A percentile compares a stretch with the other conserved stretches of the same genome.
Evolutionary conservation across 768 basidiomycete species (phyloP).

Genomic region (Russula sp.): DNA sequence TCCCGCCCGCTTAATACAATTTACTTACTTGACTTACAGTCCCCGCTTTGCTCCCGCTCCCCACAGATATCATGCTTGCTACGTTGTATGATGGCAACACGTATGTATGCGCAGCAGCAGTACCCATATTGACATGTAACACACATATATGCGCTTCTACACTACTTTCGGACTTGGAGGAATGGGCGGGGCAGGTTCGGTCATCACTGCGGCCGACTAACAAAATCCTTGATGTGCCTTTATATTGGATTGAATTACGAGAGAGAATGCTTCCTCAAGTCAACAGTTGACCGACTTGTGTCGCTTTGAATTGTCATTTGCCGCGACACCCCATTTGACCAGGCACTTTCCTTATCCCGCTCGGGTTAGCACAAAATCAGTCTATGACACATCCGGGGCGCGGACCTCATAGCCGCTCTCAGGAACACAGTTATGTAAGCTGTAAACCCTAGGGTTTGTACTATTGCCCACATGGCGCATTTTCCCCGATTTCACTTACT

Average conservation of each 20-base stretch:
- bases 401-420: background rate
- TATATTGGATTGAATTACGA: background rate
- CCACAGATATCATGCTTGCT: no score
- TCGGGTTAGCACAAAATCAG: conserved; percentile 18
- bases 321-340: conserved; percentile 21
- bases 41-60: conserved; percentile 29
- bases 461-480: background rate
- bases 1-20: conserved; percentile 19
- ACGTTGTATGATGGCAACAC: no score
- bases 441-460: background rate
- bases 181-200: background rate
- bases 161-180: background rate
- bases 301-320: conserved; percentile 22
- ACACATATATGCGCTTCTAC: background rate
- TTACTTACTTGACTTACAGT: background rate
- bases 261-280: background rate
- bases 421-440: conserved; percentile 10
- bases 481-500: background rate
- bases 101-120: no score
- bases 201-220: conserved; percentile 1
- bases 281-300: no score
- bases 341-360: conserved; percentile 28
- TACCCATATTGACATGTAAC: background rate
- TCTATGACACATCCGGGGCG: conserved; percentile 12
- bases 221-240: background rate